Conservation (phyloP, 2,329 filamentous ascomycete genomes). For the Fusarium graminum region DNA sequence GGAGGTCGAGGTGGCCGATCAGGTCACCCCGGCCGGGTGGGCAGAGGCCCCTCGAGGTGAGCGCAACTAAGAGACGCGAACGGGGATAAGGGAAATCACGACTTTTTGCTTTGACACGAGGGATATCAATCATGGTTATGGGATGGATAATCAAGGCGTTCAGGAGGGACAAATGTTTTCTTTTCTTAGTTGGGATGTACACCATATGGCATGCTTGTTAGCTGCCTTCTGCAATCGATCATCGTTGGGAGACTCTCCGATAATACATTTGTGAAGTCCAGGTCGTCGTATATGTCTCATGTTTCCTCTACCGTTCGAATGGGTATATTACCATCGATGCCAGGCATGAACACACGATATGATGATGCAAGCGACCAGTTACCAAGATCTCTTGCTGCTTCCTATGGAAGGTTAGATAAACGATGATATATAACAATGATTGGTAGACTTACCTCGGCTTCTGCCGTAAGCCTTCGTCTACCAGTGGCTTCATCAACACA, state of each 20-base stretch:
- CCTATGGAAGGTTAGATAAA: neutral
- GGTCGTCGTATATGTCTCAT: no score
- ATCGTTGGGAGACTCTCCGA: no score
- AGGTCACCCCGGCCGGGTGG: no score
- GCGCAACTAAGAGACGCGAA: conserved; percentile 74
- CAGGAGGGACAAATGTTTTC: conserved; percentile 58
- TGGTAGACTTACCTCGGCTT: conserved; percentile 14
- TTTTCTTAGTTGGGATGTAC: conserved; percentile 60
- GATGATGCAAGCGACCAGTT: conserved; percentile 31
- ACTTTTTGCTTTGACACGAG: conserved; percentile 57
- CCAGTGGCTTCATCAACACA: conserved; percentile 1
- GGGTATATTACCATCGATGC: conserved; percentile 31
- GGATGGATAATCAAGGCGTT: conserved; percentile 63
- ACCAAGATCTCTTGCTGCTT: neutral
- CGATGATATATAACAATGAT: fast-evolving
- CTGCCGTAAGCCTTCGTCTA: conserved; percentile 1
- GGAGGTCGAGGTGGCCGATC: no score
- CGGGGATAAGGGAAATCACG: conserved; percentile 55
- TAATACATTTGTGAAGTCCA: no score
- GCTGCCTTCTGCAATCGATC: conserved; percentile 47
- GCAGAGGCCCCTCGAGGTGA: no score
- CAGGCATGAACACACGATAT: conserved; percentile 23
- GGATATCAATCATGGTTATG: conserved; percentile 57
- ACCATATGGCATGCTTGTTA: conserved; percentile 54
- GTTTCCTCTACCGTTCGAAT: conserved; percentile 10